phyloP scores from a whole-genome alignment of 345 rosid genomes.

The Lagerstroemia speciosa region DNA sequence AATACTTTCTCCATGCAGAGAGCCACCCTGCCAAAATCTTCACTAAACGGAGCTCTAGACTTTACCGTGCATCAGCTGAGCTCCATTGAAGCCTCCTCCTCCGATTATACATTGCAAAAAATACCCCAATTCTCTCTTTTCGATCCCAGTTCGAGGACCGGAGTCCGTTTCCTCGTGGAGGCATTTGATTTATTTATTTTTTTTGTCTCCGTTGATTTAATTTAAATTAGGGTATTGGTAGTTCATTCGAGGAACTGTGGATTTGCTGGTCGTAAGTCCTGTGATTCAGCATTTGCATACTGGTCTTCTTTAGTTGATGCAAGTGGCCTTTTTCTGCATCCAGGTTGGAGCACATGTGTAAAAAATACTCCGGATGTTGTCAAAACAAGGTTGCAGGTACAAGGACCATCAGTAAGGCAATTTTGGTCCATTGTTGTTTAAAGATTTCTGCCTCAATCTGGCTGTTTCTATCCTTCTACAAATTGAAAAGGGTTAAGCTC shows the following conservation, averaged over 20 bases:
- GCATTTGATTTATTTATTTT: no score
- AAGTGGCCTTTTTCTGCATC: constrained; percentile 3
- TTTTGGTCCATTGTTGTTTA: not conserved
- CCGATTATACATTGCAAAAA: no score
- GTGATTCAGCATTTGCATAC: constrained; percentile 5
- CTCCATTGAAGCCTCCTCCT: no score
- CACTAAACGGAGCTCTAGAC: no score
- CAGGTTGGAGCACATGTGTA: constrained; percentile 83
- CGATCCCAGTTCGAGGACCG: no score
- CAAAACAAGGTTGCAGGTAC: constrained; percentile 92
- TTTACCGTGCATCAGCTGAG: no score
- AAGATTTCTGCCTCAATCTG: not conserved
- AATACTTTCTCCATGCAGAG: no score
- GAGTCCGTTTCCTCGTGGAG: no score
- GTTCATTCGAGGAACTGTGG: constrained; percentile 91
- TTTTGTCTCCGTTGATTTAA: no score
- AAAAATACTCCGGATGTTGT: constrained; percentile 92
- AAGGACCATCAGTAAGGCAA: constrained; percentile 70
- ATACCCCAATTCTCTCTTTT: no score
- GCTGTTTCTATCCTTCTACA: not conserved
- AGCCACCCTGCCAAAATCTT: no score
- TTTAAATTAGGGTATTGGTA: constrained; percentile 32
- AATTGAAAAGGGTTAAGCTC: not conserved
- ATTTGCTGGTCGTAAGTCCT: constrained; percentile 78
- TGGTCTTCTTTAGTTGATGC: constrained; percentile 1